Base-by-base conservation (phyloP, 495 filamentous ascomycete species). In the Collariella sp. region DNA sequence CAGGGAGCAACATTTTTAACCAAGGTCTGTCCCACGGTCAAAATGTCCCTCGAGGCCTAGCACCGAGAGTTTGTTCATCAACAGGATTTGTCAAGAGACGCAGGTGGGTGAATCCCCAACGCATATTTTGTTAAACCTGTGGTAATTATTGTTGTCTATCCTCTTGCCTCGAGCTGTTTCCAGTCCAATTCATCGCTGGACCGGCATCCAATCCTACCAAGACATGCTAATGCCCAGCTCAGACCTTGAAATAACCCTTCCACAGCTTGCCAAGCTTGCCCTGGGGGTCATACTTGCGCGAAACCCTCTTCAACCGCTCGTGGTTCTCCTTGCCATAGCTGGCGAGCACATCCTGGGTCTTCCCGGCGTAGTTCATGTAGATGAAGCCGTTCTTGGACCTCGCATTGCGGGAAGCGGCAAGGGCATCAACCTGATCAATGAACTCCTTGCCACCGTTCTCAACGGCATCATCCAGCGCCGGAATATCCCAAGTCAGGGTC, bases 361-460 rank as follows among this genome's bases (percentile, higher is more conserved):
- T 53, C 11, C 62, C 59, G 6, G 76, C 76, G 24, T 76, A 76
- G 22, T 79, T 79, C 57, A 80, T 72, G 56, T 85, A 85, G 24
- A 85, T 61, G 49, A 78, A 87, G 33, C 75, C 68, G 47, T 81
- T 63, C 36, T 70, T 62, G 22, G 79, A 16, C 19, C 15, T 11
- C 11, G 45, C 52, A 0, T 69, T 69, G 41, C 72, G 56, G 15
- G 52, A 57, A 51, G 74, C 67, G 1, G 80, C 75, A 20, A 73
- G 58, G 7, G 66, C 66, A 9, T 64, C 50, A 12, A 72, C 46
- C 16, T 63, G 33, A 24, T 56, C 52, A 23, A 76, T 58, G 19
- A 75, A 46, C 26, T 64, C 51, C 46, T 64, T 31, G 9, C 63
- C 56, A 19, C 60, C 64, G 11, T 43, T 46, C 34, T 66, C 56